Percentiles rank a stretch among this genome's conserved stretches.
phyloP scores from a whole-genome alignment of 1,284 basidiomycete genomes.

The Pseudozyma hubeiensis region DNA sequence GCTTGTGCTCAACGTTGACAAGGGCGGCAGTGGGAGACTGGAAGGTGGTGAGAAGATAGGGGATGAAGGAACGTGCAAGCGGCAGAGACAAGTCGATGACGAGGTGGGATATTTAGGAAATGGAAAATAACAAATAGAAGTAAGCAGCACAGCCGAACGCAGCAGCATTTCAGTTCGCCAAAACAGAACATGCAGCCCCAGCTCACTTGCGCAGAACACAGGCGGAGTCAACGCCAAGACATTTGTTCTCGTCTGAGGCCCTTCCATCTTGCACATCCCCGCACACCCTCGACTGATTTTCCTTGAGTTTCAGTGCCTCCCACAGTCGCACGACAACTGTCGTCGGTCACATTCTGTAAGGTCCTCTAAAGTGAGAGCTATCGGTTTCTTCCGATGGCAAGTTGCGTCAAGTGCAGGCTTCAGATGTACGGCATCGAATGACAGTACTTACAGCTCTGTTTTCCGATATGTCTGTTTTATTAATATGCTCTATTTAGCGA shows the following conservation, averaged over 20 bases:
- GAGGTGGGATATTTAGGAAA: conserved; percentile 5
- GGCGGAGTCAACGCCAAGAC: conserved; percentile 3
- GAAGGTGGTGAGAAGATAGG: background rate
- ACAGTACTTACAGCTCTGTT: too few relatives aligned
- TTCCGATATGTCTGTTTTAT: too few relatives aligned
- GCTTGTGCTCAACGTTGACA: background rate
- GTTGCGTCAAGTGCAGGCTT: too few relatives aligned
- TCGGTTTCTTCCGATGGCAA: too few relatives aligned
- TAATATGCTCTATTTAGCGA: too few relatives aligned
- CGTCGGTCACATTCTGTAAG: too few relatives aligned
- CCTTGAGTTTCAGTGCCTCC: background rate
- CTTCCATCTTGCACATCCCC: too few relatives aligned
- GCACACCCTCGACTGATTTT: background rate
- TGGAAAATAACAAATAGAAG: background rate
- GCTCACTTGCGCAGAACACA: background rate
- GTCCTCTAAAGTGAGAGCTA: too few relatives aligned
- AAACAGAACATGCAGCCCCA: background rate
- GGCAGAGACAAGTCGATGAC: conserved; percentile 9
- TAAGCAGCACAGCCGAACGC: background rate
- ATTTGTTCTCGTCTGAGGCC: background rate
- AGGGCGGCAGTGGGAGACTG: background rate
- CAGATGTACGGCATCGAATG: too few relatives aligned
- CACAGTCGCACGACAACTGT: too few relatives aligned
- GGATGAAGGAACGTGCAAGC: background rate
- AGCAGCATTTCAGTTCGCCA: background rate